Conservation (phyloP, 2,329 filamentous ascomycete species). For the Epichloe sp. region DNA sequence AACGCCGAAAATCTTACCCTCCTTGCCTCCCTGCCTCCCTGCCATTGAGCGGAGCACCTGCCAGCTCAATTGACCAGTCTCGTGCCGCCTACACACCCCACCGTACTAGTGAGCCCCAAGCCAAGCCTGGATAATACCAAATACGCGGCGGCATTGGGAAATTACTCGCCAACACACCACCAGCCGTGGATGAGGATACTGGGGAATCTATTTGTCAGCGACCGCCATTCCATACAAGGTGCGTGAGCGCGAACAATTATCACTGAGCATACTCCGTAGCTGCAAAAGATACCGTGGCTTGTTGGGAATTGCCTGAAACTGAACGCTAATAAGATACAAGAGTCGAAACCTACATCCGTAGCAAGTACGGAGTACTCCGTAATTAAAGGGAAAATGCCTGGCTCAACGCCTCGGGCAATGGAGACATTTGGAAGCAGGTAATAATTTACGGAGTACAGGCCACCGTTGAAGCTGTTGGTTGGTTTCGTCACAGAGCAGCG, state of each 20-base stretch:
- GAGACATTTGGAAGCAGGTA: not conserved
- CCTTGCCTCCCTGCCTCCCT: not conserved
- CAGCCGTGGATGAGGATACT: not conserved
- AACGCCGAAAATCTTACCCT: constrained; percentile 1
- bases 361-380: too few species aligned
- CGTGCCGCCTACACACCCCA: too few species aligned
- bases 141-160: constrained; percentile 3
- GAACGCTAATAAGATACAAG: not conserved
- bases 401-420: not conserved
- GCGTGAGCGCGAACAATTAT: not conserved
- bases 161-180: constrained; percentile 1
- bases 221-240: not conserved
- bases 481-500: not conserved
- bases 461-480: not conserved
- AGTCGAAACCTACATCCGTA: not conserved
- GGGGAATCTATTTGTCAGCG: not conserved
- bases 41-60: not conserved
- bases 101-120: not conserved
- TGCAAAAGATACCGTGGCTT: not conserved
- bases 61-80: not conserved
- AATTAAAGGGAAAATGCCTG: not conserved
- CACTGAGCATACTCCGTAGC: not conserved
- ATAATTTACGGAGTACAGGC: not conserved
- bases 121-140: not conserved
- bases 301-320: not conserved